Conservation (phyloP, 495 filamentous ascomycete genomes). For the Hyaloscypha finlandica region DNA sequence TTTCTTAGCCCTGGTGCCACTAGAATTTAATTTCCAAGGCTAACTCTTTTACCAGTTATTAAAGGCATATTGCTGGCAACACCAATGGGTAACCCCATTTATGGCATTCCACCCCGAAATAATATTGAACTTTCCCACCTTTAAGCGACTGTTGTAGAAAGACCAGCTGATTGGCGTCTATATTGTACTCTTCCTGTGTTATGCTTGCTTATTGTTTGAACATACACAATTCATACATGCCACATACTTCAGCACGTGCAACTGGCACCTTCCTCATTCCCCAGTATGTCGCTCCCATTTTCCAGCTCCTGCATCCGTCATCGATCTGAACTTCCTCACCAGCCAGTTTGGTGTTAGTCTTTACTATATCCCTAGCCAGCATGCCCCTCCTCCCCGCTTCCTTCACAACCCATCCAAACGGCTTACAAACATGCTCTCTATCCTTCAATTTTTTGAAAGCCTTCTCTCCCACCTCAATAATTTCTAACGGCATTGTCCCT, state of each 20-base stretch:
- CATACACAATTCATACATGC: conserved; percentile 87
- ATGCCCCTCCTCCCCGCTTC: conserved; percentile 65
- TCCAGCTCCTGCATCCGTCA: conserved; percentile 58
- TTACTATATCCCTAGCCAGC: conserved; percentile 60
- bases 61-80: no score
- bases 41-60: no score
- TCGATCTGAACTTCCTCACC: conserved; percentile 36
- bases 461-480: conserved; percentile 77
- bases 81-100: no score
- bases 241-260: conserved; percentile 75
- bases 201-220: conserved; percentile 57
- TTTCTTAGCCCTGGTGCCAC: no score
- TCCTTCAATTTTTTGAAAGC: conserved; percentile 41
- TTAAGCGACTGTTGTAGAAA: no score
- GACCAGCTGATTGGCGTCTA: no score
- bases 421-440: conserved; percentile 37
- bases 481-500: conserved; percentile 68
- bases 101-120: no score
- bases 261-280: conserved; percentile 89
- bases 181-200: no score
- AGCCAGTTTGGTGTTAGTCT: no score
- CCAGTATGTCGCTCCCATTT: conserved; percentile 89
- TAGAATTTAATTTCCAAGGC: no score
- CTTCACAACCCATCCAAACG: conserved; percentile 65
- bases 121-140: no score